Evolutionary conservation across 1,284 basidiomycete genomes (phyloP).

Genomic region (Macrocystidia cucumis): DNA sequence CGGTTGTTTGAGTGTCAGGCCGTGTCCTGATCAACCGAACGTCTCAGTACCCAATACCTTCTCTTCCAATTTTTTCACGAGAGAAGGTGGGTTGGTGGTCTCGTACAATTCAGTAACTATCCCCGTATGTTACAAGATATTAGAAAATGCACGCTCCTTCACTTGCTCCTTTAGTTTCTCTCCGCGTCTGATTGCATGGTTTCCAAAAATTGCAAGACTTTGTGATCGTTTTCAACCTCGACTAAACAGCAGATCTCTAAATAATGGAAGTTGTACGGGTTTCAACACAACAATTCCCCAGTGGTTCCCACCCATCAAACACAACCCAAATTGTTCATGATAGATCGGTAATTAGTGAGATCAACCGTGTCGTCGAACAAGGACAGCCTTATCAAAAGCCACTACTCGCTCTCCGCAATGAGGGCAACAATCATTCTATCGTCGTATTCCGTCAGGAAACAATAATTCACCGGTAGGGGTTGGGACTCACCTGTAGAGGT

Average conservation of each 20-base stretch:
- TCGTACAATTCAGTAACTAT: constrained; percentile 48
- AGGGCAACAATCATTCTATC: constrained; percentile 81
- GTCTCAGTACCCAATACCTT: constrained; percentile 70
- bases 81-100: constrained; percentile 74
- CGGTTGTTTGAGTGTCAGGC: constrained; percentile 83
- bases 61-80: constrained; percentile 32
- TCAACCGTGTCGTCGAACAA: constrained; percentile 7
- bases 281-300: too few species aligned
- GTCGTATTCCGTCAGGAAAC: constrained; percentile 4
- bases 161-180: too few species aligned
- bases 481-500: constrained; percentile 79
- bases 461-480: constrained; percentile 5
- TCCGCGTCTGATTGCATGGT: too few species aligned
- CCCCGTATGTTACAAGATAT: too few species aligned
- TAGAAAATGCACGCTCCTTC: too few species aligned
- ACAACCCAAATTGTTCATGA: too few species aligned
- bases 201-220: too few species aligned
- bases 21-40: constrained; percentile 68
- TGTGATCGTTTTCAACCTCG: too few species aligned
- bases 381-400: constrained; percentile 1
- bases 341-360: too few species aligned
- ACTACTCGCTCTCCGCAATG: constrained; percentile 71
- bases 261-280: too few species aligned
- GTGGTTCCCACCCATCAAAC: too few species aligned
- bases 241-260: too few species aligned